Conservation (phyloP, 75 land plant genomes). For the Picea glauca region DNA sequence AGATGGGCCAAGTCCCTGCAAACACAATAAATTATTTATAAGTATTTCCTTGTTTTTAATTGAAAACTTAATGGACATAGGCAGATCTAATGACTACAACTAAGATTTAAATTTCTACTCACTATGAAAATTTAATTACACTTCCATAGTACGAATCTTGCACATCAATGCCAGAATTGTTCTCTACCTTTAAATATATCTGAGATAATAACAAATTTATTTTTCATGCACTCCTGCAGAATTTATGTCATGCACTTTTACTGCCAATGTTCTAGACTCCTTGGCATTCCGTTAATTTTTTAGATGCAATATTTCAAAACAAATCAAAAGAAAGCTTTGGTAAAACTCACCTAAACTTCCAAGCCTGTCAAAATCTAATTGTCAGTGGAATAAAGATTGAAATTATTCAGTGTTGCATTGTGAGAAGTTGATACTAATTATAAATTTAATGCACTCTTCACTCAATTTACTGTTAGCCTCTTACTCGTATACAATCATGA, state of each 20-base stretch:
- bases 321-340: background rate
- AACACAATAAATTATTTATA: background rate
- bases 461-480: background rate
- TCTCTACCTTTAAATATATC: background rate
- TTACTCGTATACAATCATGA: too few relatives aligned
- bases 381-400: background rate
- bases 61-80: too few relatives aligned
- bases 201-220: background rate
- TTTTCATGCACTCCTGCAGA: background rate
- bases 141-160: background rate
- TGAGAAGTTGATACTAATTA: background rate
- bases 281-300: background rate
- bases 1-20: constrained; percentile 29
- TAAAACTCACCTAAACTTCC: background rate
- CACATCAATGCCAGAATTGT: background rate
- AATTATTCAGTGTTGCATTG: background rate
- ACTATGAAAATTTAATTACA: too few relatives aligned
- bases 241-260: too few relatives aligned
- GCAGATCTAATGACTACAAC: too few relatives aligned
- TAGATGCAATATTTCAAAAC: background rate
- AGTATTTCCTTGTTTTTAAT: too few relatives aligned
- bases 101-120: too few relatives aligned
- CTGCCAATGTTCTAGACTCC: too few relatives aligned
- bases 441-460: background rate
- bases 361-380: background rate